phyloP scores from a whole-genome alignment of 129 eudicot species.

The Artemisia argyi region DNA sequence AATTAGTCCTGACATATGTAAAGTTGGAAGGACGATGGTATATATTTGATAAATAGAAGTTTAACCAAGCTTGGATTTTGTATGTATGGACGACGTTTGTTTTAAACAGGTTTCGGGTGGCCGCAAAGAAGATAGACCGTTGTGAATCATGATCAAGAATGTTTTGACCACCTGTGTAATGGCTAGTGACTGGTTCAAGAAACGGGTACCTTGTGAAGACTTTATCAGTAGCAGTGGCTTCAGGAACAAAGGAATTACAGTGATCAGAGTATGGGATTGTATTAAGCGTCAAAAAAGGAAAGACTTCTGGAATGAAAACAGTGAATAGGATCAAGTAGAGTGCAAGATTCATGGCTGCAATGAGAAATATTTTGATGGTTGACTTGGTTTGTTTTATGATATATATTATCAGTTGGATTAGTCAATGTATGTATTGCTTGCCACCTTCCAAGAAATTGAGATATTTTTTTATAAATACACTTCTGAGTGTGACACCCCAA shows the following conservation, averaged over 20 bases:
- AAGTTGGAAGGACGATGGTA: slow-evolving; percentile 18
- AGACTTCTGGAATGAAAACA: slow-evolving; percentile 11
- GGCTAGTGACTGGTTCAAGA: slow-evolving; percentile 30
- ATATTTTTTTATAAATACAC: neutral
- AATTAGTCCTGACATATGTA: slow-evolving; percentile 3
- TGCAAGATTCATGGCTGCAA: slow-evolving; percentile 33
- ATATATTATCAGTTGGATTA: neutral
- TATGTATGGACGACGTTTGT: slow-evolving; percentile 36
- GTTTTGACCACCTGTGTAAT: slow-evolving; percentile 48
- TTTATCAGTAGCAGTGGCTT: slow-evolving; percentile 42
- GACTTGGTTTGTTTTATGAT: slow-evolving; percentile 13
- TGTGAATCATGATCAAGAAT: slow-evolving; percentile 36
- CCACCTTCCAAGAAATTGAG: slow-evolving; percentile 24
- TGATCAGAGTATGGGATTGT: slow-evolving; percentile 45
- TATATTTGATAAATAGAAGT: slow-evolving; percentile 17
- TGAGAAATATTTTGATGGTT: slow-evolving; percentile 24
- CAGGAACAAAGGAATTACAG: slow-evolving; percentile 52
- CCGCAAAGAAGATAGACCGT: slow-evolving; percentile 30
- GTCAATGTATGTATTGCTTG: slow-evolving; percentile 6
- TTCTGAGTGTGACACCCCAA: neutral
- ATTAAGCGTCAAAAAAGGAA: neutral
- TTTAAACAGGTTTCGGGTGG: slow-evolving; percentile 25
- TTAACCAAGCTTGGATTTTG: slow-evolving; percentile 50
- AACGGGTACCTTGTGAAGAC: slow-evolving; percentile 17
- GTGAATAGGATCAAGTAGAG: slow-evolving; percentile 18